A percentile compares a stretch with the other conserved stretches of the same genome.
These are phyloP conservation scores for Malassezia sympodialis DNA, from an alignment of 1,284 basidiomycete genomes.

Conservation along the genomic window DNA sequence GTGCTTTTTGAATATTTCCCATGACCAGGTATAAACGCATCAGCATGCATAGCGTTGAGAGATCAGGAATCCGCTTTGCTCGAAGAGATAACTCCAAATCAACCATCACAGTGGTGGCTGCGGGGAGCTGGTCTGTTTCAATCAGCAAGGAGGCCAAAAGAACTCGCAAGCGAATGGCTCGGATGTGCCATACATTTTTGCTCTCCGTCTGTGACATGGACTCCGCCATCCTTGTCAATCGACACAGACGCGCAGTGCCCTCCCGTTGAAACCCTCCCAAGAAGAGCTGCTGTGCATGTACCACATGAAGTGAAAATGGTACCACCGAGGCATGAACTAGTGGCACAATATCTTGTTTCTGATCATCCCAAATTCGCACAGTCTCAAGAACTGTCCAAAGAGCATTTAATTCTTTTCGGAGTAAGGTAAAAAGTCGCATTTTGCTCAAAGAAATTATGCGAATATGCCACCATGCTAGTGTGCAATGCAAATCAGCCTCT, in stretches of 20 bases:
- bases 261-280: background rate
- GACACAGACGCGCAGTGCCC: background rate
- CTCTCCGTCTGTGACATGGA: background rate
- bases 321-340: background rate
- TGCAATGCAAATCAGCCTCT: background rate
- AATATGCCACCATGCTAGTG: constrained; percentile 14
- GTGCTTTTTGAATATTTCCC: background rate
- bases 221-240: background rate
- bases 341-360: background rate
- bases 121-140: background rate
- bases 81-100: background rate
- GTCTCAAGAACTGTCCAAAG: constrained; percentile 9
- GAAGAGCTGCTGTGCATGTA: constrained; percentile 3
- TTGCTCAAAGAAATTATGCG: constrained; percentile 10
- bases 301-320: background rate
- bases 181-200: background rate
- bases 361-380: background rate
- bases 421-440: background rate
- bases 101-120: background rate
- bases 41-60: background rate
- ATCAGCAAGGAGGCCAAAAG: constrained; percentile 7
- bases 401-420: background rate
- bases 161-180: constrained; percentile 1
- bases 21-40: background rate
- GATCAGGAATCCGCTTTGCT: background rate